phyloP scores from a whole-genome alignment of 306 rosid genomes.

The Myrica gale region DNA sequence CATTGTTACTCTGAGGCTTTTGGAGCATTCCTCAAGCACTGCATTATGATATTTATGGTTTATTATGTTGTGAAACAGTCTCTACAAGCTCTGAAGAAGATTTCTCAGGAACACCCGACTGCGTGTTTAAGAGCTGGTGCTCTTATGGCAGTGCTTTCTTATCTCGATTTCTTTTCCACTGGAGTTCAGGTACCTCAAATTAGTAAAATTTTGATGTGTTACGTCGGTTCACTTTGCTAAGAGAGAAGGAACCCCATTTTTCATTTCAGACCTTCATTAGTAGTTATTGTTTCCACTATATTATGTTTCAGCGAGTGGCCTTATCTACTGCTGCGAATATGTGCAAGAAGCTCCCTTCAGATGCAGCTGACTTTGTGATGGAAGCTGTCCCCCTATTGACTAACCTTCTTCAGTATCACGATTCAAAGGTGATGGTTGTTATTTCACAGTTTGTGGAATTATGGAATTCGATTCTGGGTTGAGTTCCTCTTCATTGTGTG shows the following conservation, averaged over 20 bases:
- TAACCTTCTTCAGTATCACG: constrained; percentile 95
- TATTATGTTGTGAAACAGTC: constrained; percentile 59
- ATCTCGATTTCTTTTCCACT: constrained; percentile 89
- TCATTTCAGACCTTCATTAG: not conserved
- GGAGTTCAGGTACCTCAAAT: constrained; percentile 80
- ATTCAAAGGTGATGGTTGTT: constrained; percentile 63
- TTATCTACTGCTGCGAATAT: constrained; percentile 98
- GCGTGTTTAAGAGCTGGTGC: constrained; percentile 99
- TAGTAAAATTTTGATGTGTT: constrained; percentile 1
- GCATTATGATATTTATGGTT: constrained; percentile 33
- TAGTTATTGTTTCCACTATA: constrained; percentile 5
- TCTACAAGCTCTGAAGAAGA: constrained; percentile 96
- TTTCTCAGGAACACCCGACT: constrained; percentile 98
- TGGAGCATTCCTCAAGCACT: not conserved
- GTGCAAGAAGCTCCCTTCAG: constrained; percentile 99
- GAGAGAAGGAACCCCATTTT: not conserved
- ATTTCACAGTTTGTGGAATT: constrained; percentile 1
- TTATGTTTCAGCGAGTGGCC: constrained; percentile 79
- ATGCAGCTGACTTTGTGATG: constrained; percentile 99
- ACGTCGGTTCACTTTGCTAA: constrained; percentile 6
- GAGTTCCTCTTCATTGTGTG: constrained; percentile 8
- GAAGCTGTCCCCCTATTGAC: constrained; percentile 97
- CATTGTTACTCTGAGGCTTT: not conserved
- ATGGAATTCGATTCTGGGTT: not conserved
- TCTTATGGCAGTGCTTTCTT: constrained; percentile 99